Conservation (phyloP, 2,329 filamentous ascomycete genomes). For the Aspergillus quadricinctus region DNA sequence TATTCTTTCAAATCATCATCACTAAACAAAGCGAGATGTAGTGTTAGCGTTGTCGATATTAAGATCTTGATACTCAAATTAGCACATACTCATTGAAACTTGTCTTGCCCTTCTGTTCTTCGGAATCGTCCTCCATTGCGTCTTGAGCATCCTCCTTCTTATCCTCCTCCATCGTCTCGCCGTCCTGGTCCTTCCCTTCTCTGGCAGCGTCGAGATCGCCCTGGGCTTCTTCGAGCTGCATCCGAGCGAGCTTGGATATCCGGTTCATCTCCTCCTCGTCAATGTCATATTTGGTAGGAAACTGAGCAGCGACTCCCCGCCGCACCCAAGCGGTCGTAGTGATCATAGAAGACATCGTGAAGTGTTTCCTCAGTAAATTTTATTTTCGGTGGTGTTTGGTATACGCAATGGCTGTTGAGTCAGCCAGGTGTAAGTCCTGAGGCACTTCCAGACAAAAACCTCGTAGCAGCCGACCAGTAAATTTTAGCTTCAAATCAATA, state of each 20-base stretch:
- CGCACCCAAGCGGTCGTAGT: constrained; percentile 73
- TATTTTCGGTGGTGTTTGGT: not conserved
- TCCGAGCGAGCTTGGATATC: constrained; percentile 68
- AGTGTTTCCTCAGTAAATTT: not conserved
- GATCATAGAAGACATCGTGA: constrained; percentile 58
- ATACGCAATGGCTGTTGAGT: not conserved
- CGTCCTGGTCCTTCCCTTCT: constrained; percentile 41
- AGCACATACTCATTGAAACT: not conserved
- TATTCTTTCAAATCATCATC: constrained; percentile 91
- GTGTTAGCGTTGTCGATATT: constrained; percentile 5
- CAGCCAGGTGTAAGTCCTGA: not conserved
- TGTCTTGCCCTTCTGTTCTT: constrained; percentile 19
- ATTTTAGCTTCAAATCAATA: not conserved
- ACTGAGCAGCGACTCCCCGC: constrained; percentile 70
- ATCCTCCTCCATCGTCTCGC: constrained; percentile 37
- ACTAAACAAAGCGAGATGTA: constrained; percentile 21
- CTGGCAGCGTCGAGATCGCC: constrained; percentile 75
- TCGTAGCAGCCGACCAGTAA: not conserved
- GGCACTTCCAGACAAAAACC: not conserved
- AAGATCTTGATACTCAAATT: not conserved
- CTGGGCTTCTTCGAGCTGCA: constrained; percentile 87
- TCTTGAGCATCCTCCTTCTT: constrained; percentile 23
- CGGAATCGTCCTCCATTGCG: constrained; percentile 19
- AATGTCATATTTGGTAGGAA: constrained; percentile 69
- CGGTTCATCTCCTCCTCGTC: constrained; percentile 72